Base-by-base conservation (phyloP, 2,329 filamentous ascomycete species). In the Aaosphaeria arxii region DNA sequence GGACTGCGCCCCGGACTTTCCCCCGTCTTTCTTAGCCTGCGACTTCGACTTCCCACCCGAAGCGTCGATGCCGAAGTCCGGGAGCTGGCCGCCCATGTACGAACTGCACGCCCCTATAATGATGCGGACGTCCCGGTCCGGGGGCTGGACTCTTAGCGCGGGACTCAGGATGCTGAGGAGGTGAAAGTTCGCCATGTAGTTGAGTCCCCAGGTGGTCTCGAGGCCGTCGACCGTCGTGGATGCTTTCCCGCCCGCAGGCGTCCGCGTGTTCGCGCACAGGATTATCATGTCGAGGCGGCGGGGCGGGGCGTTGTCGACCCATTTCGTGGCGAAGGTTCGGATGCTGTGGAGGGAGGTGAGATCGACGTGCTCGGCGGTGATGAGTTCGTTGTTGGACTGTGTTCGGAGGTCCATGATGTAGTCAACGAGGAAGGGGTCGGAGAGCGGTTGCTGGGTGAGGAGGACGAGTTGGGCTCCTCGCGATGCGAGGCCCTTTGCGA, bases 111-210 rank as follows among this genome's bases (percentile, higher is more conserved):
- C 95, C 1, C 88, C 79, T 56, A 97, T 83, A 48, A 99, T 80
- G 52, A 99, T 81, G 52, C 94, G 82, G 11, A 99, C 90, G 69
- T 99, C 94, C 60, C 94, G 84, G 69, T 99, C 94, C 47, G 95
- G 85, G 2, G 94, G 94, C 71, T 99, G 94, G 1, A 88, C 90
- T 56, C 90, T 84, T 51, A 99, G 79, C 0, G 94, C 92, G 0
- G 94, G 94, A 58, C 87, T 94, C 33, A 99, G 78, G 30, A 99
- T 95, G 55, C 88, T 89, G 40, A 99, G 79, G 4, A 99, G 79
- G 64, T 99, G 95, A 73, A 96, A 97, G 70, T 96, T 97, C 54
- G 91, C 87, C 36, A 99, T 80, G 69, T 91, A 99, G 67, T 99
- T 99, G 59, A 97, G 78, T 74, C 91, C 90, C 91, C 91, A 97